Percentiles rank a stretch among this genome's conserved stretches.
These are phyloP conservation scores for Myriosclerotinia duriaeana DNA, from an alignment of 2,329 filamentous ascomycete genomes.

Conservation along the genomic window DNA sequence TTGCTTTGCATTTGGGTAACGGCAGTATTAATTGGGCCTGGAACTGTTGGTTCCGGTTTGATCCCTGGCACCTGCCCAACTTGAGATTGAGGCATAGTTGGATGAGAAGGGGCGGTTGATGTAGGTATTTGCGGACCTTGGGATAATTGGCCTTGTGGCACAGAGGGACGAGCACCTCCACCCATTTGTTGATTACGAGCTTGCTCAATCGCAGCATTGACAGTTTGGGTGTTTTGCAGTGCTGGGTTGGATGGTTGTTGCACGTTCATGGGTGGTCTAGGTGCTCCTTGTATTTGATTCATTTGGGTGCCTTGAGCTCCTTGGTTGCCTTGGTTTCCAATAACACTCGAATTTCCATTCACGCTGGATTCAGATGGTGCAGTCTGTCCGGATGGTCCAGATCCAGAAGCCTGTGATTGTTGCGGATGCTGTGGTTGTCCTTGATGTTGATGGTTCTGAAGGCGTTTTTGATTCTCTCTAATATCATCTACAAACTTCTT, in stretches of 20 bases:
- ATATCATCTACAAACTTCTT: slow-evolving; percentile 51
- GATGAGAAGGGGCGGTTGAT: slow-evolving; percentile 30
- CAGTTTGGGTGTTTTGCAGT: slow-evolving; percentile 38
- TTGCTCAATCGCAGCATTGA: slow-evolving; percentile 41
- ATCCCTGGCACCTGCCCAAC: slow-evolving; percentile 30
- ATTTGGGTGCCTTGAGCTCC: slow-evolving; percentile 27
- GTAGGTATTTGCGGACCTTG: slow-evolving; percentile 27
- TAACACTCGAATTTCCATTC: not conserved
- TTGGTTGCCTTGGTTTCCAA: slow-evolving; percentile 6
- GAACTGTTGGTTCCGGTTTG: slow-evolving; percentile 35
- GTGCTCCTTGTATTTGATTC: slow-evolving; percentile 30
- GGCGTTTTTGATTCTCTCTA: slow-evolving; percentile 43
- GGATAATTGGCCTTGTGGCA: slow-evolving; percentile 30
- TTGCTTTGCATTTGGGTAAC: slow-evolving; percentile 34
- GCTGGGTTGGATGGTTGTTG: slow-evolving; percentile 38
- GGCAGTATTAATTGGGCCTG: slow-evolving; percentile 38
- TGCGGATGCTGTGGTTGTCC: slow-evolving; percentile 10
- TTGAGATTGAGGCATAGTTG: slow-evolving; percentile 29
- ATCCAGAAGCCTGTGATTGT: slow-evolving; percentile 27
- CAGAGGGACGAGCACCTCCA: slow-evolving; percentile 33
- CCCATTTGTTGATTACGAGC: slow-evolving; percentile 40
- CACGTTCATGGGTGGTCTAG: slow-evolving; percentile 37
- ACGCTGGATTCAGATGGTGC: slow-evolving; percentile 1
- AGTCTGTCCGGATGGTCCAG: slow-evolving; percentile 6
- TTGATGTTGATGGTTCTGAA: slow-evolving; percentile 23